Conservation (phyloP, 2,329 filamentous ascomycete genomes). For the Phialophora tarda region DNA sequence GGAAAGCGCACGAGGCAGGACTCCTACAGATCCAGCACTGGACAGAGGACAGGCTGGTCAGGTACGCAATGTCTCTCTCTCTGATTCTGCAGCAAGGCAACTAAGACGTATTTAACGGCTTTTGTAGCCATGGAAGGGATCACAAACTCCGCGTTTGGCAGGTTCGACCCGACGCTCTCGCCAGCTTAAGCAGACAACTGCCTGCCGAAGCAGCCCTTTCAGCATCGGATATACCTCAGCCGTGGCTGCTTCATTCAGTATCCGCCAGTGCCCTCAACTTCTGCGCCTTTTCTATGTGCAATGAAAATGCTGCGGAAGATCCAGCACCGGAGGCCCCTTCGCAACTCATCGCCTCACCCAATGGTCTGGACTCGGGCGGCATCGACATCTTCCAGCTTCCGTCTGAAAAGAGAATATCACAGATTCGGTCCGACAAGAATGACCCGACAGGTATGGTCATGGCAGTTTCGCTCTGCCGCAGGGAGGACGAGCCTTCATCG, state of each 20-base stretch:
- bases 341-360: constrained; percentile 75
- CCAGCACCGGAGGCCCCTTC: neutral
- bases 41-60: constrained; percentile 76
- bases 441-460: constrained; percentile 76
- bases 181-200: constrained; percentile 65
- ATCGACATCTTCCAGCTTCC: constrained; percentile 87
- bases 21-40: constrained; percentile 77
- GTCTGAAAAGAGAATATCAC: constrained; percentile 70
- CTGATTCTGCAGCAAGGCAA: neutral
- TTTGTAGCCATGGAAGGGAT: constrained; percentile 81
- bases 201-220: constrained; percentile 76
- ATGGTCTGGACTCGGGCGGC: constrained; percentile 73
- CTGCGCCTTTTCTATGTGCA: constrained; percentile 76
- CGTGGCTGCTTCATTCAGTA: constrained; percentile 84
- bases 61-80: constrained; percentile 58
- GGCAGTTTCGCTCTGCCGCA: constrained; percentile 70
- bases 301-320: constrained; percentile 40
- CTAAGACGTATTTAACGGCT: neutral
- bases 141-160: constrained; percentile 87
- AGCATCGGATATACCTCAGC: constrained; percentile 58
- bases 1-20: constrained; percentile 80
- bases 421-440: constrained; percentile 55
- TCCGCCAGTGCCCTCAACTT: constrained; percentile 95
- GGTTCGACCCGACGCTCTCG: constrained; percentile 66
- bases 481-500: constrained; percentile 41